A percentile compares a stretch with the other conserved stretches of the same genome.
These are phyloP conservation scores for Exophiala calicioides DNA, from an alignment of 2,329 filamentous ascomycete species.

Conservation along the genomic window DNA sequence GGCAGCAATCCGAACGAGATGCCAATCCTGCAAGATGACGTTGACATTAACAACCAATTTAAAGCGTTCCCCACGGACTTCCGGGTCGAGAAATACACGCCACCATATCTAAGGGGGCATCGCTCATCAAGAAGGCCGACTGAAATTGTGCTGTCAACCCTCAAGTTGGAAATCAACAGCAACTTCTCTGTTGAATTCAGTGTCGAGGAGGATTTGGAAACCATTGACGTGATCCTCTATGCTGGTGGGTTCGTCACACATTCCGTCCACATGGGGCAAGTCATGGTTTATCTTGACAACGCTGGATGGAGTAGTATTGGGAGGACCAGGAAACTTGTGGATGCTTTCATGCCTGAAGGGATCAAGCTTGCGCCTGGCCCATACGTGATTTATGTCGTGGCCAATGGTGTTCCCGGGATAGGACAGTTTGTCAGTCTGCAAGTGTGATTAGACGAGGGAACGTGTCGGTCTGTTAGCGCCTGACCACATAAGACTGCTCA, in stretches of 20 bases:
- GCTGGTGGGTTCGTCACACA: constrained; percentile 64
- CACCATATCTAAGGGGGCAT: constrained; percentile 59
- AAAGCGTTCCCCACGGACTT: constrained; percentile 59
- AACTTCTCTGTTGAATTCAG: constrained; percentile 46
- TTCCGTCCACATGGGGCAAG: constrained; percentile 62
- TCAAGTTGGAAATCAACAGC: constrained; percentile 46
- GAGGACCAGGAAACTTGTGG: constrained; percentile 47
- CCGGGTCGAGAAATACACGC: constrained; percentile 62
- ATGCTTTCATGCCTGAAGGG: constrained; percentile 55
- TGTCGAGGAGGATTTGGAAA: constrained; percentile 34
- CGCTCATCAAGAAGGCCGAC: constrained; percentile 53
- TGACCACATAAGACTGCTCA: too few relatives aligned
- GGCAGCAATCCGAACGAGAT: constrained; percentile 63
- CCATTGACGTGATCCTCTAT: constrained; percentile 54
- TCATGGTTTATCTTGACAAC: constrained; percentile 57
- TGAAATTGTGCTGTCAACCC: constrained; percentile 48
- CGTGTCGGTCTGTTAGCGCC: not conserved
- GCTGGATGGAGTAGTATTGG: constrained; percentile 48
- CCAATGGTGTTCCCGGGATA: constrained; percentile 56
- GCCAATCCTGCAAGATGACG: constrained; percentile 48
- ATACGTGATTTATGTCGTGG: constrained; percentile 61
- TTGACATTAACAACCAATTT: constrained; percentile 46
- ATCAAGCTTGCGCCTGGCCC: constrained; percentile 59
- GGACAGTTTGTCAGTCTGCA: constrained; percentile 51
- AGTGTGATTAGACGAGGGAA: constrained; percentile 1